phyloP scores from a whole-genome alignment of 495 filamentous ascomycete species.

The Physcia stellaris region DNA sequence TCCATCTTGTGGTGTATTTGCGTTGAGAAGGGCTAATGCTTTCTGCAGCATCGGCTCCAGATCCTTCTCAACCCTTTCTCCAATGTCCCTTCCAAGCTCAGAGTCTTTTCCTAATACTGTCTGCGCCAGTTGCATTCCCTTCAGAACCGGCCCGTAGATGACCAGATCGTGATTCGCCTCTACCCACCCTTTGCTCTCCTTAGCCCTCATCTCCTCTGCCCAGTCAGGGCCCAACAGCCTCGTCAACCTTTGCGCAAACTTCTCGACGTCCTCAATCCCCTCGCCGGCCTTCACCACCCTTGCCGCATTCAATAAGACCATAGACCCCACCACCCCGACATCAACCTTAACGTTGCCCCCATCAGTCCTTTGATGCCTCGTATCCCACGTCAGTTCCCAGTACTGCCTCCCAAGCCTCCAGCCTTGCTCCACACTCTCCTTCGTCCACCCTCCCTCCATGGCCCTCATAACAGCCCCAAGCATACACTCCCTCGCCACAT shows the following conservation, averaged over 20 bases:
- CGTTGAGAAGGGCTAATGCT: not conserved
- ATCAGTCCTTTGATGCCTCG: constrained; percentile 5
- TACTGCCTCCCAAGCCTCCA: constrained; percentile 5
- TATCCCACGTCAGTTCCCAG: constrained; percentile 11
- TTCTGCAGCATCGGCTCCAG: constrained; percentile 8
- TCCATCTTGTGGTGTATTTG: not conserved
- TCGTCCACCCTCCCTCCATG: constrained; percentile 4
- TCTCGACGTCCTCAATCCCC: constrained; percentile 5
- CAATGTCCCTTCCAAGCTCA: constrained; percentile 4
- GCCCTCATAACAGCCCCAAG: constrained; percentile 7
- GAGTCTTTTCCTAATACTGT: constrained; percentile 7
- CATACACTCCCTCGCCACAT: constrained; percentile 11
- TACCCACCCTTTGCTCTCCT: constrained; percentile 3
- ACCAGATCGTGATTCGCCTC: constrained; percentile 10
- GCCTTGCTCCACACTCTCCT: constrained; percentile 5
- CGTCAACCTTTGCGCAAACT: constrained; percentile 7
- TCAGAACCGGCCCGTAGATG: constrained; percentile 11
- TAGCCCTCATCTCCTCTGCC: not conserved
- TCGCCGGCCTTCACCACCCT: not conserved
- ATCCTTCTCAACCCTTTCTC: constrained; percentile 4
- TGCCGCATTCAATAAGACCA: constrained; percentile 10
- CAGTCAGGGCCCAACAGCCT: constrained; percentile 7
- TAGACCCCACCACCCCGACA: constrained; percentile 9
- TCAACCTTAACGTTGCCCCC: constrained; percentile 7
- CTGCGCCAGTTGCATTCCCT: constrained; percentile 11